Base-by-base conservation (phyloP, 768 basidiomycete genomes). In the Lenzites betulinus region DNA sequence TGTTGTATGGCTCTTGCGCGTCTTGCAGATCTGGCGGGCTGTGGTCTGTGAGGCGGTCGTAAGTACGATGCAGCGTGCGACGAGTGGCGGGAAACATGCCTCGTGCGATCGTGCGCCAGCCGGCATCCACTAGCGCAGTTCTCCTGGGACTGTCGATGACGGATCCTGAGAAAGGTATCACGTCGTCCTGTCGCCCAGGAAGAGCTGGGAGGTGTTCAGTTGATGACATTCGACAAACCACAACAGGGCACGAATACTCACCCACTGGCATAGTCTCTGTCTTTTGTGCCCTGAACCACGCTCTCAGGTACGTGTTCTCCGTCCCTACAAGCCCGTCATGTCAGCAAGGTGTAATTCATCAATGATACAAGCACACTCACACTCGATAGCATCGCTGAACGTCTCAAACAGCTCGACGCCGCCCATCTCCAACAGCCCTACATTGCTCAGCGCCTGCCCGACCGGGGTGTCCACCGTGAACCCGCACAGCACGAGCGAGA, bases 371-470 rank as follows among this genome's bases (percentile, higher is more conserved):
- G 22, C 23, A 78, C 90, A 78, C 90, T 71, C 69, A 92, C 91
- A 96, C 74, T 98, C 96, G 79, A 98, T 83, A 0, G 93, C 95
- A 63, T 97, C 93, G 66, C 90, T 95, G 66, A 95, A 79, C 7
- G 84, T 87, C 57, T 80, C 79, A 66, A 97, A 95, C 16, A 92
- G 70, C 75, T 95, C 93, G 15, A 97, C 93, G 6, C 85, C 81
- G 0, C 83, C 81, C 23, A 86, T 82, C n/a, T 85, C 83, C 39
- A 97, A 81, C 1, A 98, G 81, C 8, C 87, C 89, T 0, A 96
- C 95, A 56, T 85, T 88, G 42, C 81, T 74, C 57, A 99, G 72
- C 0, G 95, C 91, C 35, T 83, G 81, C 0, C 87, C 89, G 6
- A 95, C 82, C 0, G 82, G 67, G 0, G 86, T 86, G 11, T 89